These are phyloP conservation scores for Brassica juncea DNA, from an alignment of 345 rosid genomes.

Conservation along the genomic window DNA sequence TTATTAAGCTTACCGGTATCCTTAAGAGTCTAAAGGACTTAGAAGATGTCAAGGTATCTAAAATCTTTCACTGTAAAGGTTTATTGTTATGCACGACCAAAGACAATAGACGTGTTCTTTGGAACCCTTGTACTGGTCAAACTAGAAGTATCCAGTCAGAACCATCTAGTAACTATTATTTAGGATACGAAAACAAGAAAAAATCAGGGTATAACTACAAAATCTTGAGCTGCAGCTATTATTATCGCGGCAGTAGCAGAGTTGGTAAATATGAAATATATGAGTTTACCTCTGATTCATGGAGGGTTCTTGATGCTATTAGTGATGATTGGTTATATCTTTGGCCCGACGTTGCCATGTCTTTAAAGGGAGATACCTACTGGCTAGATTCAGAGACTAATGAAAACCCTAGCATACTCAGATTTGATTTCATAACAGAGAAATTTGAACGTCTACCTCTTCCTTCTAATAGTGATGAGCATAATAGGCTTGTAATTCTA, in stretches of 20 bases:
- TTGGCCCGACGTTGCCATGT: not conserved
- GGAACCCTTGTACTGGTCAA: not conserved
- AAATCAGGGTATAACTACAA: not conserved
- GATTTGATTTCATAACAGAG: not conserved
- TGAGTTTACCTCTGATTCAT: slow-evolving; percentile 8
- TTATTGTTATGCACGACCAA: not conserved
- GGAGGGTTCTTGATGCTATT: not conserved
- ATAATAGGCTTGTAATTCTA: not conserved
- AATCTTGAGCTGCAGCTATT: not conserved
- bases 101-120: not conserved
- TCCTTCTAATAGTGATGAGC: not conserved
- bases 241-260: not conserved
- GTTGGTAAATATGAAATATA: not conserved
- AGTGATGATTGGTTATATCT: not conserved
- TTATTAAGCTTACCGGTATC: not conserved
- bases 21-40: not conserved
- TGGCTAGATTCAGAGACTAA: not conserved
- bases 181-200: not conserved
- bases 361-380: not conserved
- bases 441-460: not conserved
- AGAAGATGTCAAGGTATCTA: not conserved
- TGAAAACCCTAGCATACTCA: not conserved
- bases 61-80: not conserved
- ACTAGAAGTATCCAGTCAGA: not conserved
- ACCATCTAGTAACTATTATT: not conserved